Evolutionary conservation across 306 rosid genomes (phyloP), one percentile per base, ranked within the genome.

Genomic region (Vigna nakashimae): DNA sequence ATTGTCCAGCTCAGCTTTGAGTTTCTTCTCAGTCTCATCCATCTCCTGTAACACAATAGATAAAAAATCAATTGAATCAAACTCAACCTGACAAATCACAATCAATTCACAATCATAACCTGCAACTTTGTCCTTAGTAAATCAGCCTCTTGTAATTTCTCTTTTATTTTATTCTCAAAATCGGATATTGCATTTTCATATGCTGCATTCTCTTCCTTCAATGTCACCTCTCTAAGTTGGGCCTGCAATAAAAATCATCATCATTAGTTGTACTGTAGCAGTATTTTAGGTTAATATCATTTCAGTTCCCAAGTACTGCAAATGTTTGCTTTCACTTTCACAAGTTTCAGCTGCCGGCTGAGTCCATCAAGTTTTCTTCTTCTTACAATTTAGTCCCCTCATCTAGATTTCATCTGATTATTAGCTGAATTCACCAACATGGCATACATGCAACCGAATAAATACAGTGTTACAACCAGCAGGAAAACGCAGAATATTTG

Each of bases 161-260:
- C 97, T 78, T 84, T 86, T 43, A 94, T 90, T 52, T 92, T 92
- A 64, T 74, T 74, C 74, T 90, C 90, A 26, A 89, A 94, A 77
- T 71, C 86, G 1, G 86, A 89, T 70, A 94, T 84, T 6, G 92
- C 92, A 42, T 79, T 83, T 46, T 88, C 87, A n/a, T 68, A 92
- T 11, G 89, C 97, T 30, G 78, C 86, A 75, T 92, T 95, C 82
- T 95, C 97, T 83, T 91, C 98, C 77, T 81, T 89, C 68, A 92
- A 82, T 1, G 96, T 87, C 77, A 82, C 79, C 88, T 92, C 93
- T 81, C 98, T 87, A 74, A 89, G 87, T 53, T 91, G 97, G 36
- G 94, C 98, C 98, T 94, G 88, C 43, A 15, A 20, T 46, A 62
- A 32, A 62, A 56, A 10, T 22, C 16, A 11, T 13, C 11, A 30